Conservation (phyloP, 179 eudicot species). For the Corrigiola litoralis region DNA sequence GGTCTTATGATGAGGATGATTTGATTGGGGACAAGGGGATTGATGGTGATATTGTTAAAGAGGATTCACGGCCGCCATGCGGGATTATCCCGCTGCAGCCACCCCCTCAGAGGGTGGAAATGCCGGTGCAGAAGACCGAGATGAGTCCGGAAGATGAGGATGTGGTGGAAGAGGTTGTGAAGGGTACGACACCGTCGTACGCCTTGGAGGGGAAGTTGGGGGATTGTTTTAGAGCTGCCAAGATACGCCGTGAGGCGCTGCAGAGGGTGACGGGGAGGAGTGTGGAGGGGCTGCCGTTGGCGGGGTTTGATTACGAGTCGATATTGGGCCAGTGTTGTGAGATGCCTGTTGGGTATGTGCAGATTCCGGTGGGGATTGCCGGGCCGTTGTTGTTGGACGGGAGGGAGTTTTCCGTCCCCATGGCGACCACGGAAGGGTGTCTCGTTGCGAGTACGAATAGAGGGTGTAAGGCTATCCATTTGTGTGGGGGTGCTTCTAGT, state of each 20-base stretch:
- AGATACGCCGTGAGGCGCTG: slow-evolving; percentile 38
- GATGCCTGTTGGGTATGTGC: slow-evolving; percentile 48
- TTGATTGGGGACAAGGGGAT: slow-evolving; percentile 14
- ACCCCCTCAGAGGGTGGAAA: no score
- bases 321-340: slow-evolving; percentile 48
- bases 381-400: slow-evolving; percentile 47
- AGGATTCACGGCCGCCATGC: neutral
- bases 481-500: slow-evolving; percentile 43
- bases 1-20: slow-evolving; percentile 17
- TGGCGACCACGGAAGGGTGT: slow-evolving; percentile 53
- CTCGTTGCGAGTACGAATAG: slow-evolving; percentile 44
- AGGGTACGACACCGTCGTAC: slow-evolving; percentile 30
- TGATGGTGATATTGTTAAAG: slow-evolving; percentile 9
- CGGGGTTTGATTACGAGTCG: slow-evolving; percentile 41
- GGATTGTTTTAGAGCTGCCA: slow-evolving; percentile 38
- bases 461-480: slow-evolving; percentile 41
- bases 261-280: slow-evolving; percentile 37
- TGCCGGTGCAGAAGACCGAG: no score
- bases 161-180: slow-evolving; percentile 26
- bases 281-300: slow-evolving; percentile 31
- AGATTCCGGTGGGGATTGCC: slow-evolving; percentile 49
- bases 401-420: slow-evolving; percentile 36
- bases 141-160: slow-evolving; percentile 32
- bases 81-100: no score
- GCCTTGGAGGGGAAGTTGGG: slow-evolving; percentile 35